Percentiles rank a stretch among this genome's conserved stretches.
phyloP scores from a whole-genome alignment of 169 alveolate genomes.

The Haemoproteus tartakovskyi region DNA sequence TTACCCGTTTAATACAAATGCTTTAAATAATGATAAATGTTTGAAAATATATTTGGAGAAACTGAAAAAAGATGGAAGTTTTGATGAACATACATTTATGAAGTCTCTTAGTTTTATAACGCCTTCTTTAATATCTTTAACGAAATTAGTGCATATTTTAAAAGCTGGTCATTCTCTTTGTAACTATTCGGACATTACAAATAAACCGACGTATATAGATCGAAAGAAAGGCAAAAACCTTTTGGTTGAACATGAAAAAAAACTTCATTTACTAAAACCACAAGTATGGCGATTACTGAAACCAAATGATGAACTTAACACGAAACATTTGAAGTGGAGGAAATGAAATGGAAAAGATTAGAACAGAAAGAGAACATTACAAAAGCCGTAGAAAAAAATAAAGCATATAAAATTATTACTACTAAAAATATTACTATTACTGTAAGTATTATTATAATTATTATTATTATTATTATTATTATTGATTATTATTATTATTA shows the following conservation, averaged over 20 bases:
- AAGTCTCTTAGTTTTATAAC: slow-evolving; percentile 50
- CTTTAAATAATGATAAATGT: slow-evolving; percentile 53
- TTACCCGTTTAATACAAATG: slow-evolving; percentile 72
- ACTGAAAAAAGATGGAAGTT: slow-evolving; percentile 49
- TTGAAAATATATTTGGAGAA: slow-evolving; percentile 35
- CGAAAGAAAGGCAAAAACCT: slow-evolving; percentile 2
- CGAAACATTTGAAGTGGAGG: slow-evolving; percentile 83
- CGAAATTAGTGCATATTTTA: slow-evolving; percentile 53
- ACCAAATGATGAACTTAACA: slow-evolving; percentile 82
- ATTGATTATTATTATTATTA: too few relatives aligned
- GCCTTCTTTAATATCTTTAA: slow-evolving; percentile 44
- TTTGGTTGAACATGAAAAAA: slow-evolving; percentile 35
- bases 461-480: too few relatives aligned
- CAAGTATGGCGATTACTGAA: slow-evolving; percentile 82
- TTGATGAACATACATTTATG: slow-evolving; percentile 61
- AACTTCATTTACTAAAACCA: slow-evolving; percentile 71
- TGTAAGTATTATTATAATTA: too few relatives aligned
- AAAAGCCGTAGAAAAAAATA: too few relatives aligned
- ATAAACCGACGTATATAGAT: slow-evolving; percentile 17
- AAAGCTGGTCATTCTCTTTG: slow-evolving; percentile 65
- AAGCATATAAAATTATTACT: too few relatives aligned
- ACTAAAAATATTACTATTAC: too few relatives aligned
- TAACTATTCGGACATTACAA: slow-evolving; percentile 21
- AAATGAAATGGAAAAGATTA: slow-evolving; percentile 59
- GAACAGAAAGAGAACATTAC: too few relatives aligned